Conservation (phyloP, 306 rosid species). For the Cyamopsis tetragonoloba region DNA sequence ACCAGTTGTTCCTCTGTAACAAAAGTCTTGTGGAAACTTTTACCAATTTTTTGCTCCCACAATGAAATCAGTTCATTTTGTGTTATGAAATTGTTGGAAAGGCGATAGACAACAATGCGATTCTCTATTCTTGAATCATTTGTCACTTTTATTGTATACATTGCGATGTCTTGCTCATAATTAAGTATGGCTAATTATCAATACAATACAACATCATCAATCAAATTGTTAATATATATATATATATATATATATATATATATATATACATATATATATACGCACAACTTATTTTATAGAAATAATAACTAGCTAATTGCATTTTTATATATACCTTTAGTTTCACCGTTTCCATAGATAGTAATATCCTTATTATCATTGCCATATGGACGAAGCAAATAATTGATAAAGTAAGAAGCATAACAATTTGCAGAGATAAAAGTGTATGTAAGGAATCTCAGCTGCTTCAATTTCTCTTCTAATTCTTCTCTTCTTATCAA, state of each 20-base stretch:
- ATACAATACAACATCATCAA: background rate
- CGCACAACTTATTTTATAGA: too few relatives aligned
- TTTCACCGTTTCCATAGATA: slow-evolving; percentile 41
- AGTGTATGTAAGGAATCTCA: slow-evolving; percentile 40
- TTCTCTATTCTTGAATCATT: slow-evolving; percentile 37
- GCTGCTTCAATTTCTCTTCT: slow-evolving; percentile 41
- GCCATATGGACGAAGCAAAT: slow-evolving; percentile 33
- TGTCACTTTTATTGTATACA: slow-evolving; percentile 46
- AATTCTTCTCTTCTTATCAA: slow-evolving; percentile 26
- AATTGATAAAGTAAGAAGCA: slow-evolving; percentile 41
- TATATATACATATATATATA: too few relatives aligned
- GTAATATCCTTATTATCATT: background rate
- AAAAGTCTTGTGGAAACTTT: background rate
- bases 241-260: too few relatives aligned
- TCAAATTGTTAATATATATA: background rate
- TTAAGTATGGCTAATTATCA: slow-evolving; percentile 37
- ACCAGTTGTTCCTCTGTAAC: slow-evolving; percentile 26
- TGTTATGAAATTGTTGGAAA: slow-evolving; percentile 25
- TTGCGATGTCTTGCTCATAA: slow-evolving; percentile 43
- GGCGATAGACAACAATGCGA: slow-evolving; percentile 32
- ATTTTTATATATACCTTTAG: slow-evolving; percentile 38
- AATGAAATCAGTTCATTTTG: slow-evolving; percentile 41
- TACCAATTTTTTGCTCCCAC: slow-evolving; percentile 40
- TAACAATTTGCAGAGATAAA: slow-evolving; percentile 38
- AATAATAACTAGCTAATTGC: too few relatives aligned